These are phyloP conservation scores for Aspergillus candidus DNA, from an alignment of 2,329 filamentous ascomycete species.

Conservation along the genomic window DNA sequence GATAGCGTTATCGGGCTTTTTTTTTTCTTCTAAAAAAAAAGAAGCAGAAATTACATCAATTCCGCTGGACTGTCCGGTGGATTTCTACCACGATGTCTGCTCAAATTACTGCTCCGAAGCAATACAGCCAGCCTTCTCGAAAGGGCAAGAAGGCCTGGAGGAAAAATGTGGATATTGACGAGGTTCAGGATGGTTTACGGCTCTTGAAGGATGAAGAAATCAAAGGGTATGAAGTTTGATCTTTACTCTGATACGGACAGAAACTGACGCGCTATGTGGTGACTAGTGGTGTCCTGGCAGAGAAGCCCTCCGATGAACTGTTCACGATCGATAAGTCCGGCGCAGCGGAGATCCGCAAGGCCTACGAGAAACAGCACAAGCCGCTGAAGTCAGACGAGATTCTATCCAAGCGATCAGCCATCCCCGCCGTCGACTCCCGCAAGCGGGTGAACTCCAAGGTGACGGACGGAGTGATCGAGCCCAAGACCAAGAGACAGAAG, in stretches of 20 bases:
- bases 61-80: conserved; percentile 13
- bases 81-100: conserved; percentile 27
- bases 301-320: conserved; percentile 75
- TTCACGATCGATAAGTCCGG: conserved; percentile 77
- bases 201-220: conserved; percentile 85
- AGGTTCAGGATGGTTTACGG: conserved; percentile 76
- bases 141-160: conserved; percentile 99
- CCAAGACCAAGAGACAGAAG: conserved; percentile 65
- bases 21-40: conserved; percentile 10
- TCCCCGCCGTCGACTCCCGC: conserved; percentile 69
- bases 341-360: conserved; percentile 59
- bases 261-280: conserved; percentile 7
- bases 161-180: conserved; percentile 92
- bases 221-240: conserved; percentile 57
- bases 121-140: conserved; percentile 80
- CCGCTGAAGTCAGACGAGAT: conserved; percentile 87
- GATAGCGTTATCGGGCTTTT: conserved; percentile 2
- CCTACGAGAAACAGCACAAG: conserved; percentile 64
- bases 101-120: conserved; percentile 58
- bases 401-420: conserved; percentile 71
- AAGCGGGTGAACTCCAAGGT: conserved; percentile 69
- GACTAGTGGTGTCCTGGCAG: conserved; percentile 71
- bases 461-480: conserved; percentile 64
- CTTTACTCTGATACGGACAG: conserved; percentile 2
- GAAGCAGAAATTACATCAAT: conserved; percentile 5